Base-by-base conservation (phyloP, 768 basidiomycete genomes). In the Piloderma croceum region DNA sequence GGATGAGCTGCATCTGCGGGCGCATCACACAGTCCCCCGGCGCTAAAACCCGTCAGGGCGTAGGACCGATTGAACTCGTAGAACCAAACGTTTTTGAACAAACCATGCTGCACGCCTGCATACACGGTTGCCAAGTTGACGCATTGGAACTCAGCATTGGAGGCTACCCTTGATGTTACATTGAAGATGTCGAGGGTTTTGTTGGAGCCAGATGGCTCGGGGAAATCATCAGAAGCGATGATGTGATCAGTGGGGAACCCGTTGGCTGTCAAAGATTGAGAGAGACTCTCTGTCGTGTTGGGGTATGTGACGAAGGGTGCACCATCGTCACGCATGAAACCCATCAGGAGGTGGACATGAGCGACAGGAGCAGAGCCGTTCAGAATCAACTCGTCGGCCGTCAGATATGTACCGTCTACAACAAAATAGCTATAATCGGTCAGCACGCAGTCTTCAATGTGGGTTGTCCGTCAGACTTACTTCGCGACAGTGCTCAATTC, bases 291-390 rank as follows among this genome's bases (percentile, higher is more conserved):
- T 20, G 19, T 35, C 18, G 39, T 43, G 24, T 48, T 42, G 7
- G 70, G 68, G 38, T 61, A 64, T 2, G 65, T 63, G 22, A 69
- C 59, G 47, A 76, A 71, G 29, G 70, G 65, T 0, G 68, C 59
- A 0, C 73, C 75, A 47, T 76, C 74, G 42, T 72, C 72, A 15
- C 68, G 56, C 68, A 73, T 73, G 63, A 66, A 69, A 1, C 74
- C 74, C 44, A 70, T 68, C 44, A 77, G 62, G 29, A 69, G 62
- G 40, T 70, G 70, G 1, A 68, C 72, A 19, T 67, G 54, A 5
- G 70, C 70, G 2, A 61, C 56, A 1, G 63, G 64, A 0, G 66
- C 69, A 2, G 54, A 45, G 1, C 69, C 69, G 34, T 62, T 60
- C 11, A 74, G 48, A 4, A 61, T 59, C 2, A 76, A 64, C 11